Conservation (phyloP, 2,329 filamentous ascomycete species). For the Penicillium sp. region DNA sequence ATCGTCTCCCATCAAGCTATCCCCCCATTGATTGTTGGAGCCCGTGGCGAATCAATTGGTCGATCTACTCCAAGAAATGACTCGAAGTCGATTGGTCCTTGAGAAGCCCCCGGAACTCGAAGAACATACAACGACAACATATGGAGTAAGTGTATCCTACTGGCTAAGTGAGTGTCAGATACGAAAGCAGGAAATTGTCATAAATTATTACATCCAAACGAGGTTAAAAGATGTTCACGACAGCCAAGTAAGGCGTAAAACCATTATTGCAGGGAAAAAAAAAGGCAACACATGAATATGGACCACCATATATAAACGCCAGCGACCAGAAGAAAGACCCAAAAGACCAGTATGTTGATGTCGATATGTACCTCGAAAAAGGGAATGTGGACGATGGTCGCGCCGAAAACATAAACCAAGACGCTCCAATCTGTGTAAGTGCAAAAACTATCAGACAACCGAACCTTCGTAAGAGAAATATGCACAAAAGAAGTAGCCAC, state of each 20-base stretch:
- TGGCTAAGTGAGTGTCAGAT: too few species aligned
- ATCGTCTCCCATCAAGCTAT: too few species aligned
- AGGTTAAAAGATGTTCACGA: constrained; percentile 7
- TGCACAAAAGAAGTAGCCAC: not conserved
- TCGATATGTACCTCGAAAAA: constrained; percentile 23
- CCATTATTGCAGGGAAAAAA: constrained; percentile 6
- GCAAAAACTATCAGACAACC: constrained; percentile 6
- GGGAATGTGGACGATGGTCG: constrained; percentile 6
- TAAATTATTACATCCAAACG: not conserved
- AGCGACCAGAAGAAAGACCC: not conserved
- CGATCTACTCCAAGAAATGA: too few species aligned
- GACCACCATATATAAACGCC: constrained; percentile 13
- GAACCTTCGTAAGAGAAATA: not conserved
- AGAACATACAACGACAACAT: too few species aligned
- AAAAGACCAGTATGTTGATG: constrained; percentile 14
- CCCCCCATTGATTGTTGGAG: too few species aligned
- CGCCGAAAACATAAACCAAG: constrained; percentile 9
- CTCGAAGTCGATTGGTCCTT: too few species aligned
- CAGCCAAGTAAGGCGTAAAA: constrained; percentile 15
- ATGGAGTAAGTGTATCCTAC: too few species aligned
- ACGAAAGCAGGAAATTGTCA: not conserved
- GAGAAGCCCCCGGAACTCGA: too few species aligned
- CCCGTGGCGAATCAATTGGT: too few species aligned
- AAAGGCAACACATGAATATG: not conserved
- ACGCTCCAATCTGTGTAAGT: constrained; percentile 19